Conservation (phyloP, 768 basidiomycete species). For the Lentinula lateritia region DNA sequence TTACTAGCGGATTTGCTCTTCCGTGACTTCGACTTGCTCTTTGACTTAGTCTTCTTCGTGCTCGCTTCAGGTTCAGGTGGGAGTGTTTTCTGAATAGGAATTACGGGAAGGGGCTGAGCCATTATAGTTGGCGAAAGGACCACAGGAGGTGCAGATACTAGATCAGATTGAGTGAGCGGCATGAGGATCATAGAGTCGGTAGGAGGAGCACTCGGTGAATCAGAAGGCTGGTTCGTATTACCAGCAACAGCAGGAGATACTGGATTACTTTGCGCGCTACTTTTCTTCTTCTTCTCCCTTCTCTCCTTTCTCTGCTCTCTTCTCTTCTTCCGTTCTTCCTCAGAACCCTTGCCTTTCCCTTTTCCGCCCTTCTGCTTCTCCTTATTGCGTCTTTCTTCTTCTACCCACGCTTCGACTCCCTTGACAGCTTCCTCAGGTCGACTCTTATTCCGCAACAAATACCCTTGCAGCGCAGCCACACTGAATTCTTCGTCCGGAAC, state of each 20-base stretch:
- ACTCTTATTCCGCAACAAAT: constrained; percentile 80
- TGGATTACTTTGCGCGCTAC: constrained; percentile 1
- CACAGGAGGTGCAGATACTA: not conserved
- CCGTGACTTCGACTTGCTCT: constrained; percentile 2
- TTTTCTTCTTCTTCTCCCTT: constrained; percentile 15
- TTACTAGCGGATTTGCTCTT: not conserved
- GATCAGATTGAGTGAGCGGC: not conserved
- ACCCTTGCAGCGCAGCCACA: constrained; percentile 87
- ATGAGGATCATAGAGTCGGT: not conserved
- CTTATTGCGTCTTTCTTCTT: constrained; percentile 71
- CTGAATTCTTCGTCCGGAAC: constrained; percentile 86
- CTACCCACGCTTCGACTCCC: constrained; percentile 71
- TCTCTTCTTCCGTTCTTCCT: constrained; percentile 14
- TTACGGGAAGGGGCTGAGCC: not conserved
- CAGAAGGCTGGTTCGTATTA: not conserved
- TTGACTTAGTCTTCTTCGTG: not conserved
- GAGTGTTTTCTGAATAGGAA: not conserved
- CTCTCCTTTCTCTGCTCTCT: constrained; percentile 19
- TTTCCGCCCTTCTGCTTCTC: constrained; percentile 60
- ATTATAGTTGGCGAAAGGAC: not conserved
- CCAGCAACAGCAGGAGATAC: not conserved
- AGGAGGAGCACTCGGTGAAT: not conserved
- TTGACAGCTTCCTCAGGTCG: constrained; percentile 71
- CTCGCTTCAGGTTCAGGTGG: not conserved
- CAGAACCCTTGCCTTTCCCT: constrained; percentile 45